phyloP scores from a whole-genome alignment of 495 filamentous ascomycete genomes.

The Massariosphaeria phaeospora region DNA sequence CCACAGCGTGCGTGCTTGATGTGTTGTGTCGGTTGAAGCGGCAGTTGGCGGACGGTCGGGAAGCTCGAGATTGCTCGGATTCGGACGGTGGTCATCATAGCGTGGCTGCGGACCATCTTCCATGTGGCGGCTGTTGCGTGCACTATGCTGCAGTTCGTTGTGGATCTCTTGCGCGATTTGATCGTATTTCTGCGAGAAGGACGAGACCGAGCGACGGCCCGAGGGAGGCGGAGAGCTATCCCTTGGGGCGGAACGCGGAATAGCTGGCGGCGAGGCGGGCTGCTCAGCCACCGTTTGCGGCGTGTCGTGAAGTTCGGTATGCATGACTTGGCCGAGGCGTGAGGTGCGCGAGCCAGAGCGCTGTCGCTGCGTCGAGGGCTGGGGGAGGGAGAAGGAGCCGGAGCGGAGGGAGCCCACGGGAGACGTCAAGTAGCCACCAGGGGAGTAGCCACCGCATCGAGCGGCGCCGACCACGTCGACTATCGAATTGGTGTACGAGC shows the following conservation, averaged over 20 bases:
- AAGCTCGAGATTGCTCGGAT: slow-evolving; percentile 16
- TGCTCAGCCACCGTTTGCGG: neutral
- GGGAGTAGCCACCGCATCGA: slow-evolving; percentile 67
- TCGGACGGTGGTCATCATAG: neutral
- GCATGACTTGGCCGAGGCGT: slow-evolving; percentile 29
- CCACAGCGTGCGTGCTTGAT: slow-evolving; percentile 66
- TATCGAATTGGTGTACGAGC: slow-evolving; percentile 57
- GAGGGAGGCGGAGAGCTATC: slow-evolving; percentile 26
- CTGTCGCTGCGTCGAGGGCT: slow-evolving; percentile 41
- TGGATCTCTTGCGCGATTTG: slow-evolving; percentile 32
- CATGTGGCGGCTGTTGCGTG: neutral
- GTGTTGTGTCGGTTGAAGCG: slow-evolving; percentile 63
- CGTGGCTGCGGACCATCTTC: neutral
- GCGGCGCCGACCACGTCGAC: slow-evolving; percentile 61
- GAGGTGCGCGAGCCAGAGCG: slow-evolving; percentile 55
- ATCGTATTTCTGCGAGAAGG: slow-evolving; percentile 32
- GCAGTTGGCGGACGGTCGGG: slow-evolving; percentile 45
- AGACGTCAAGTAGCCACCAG: slow-evolving; percentile 60
- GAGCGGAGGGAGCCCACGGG: slow-evolving; percentile 59
- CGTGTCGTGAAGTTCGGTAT: slow-evolving; percentile 19
- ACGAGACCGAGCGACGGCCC: slow-evolving; percentile 39
- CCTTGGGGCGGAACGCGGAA: slow-evolving; percentile 11
- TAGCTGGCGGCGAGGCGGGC: slow-evolving; percentile 15
- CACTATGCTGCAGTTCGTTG: slow-evolving; percentile 18
- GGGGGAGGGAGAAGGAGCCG: slow-evolving; percentile 36